Evolutionary conservation across 2,329 filamentous ascomycete genomes (phyloP).

Genomic region (Lojkania enalia): DNA sequence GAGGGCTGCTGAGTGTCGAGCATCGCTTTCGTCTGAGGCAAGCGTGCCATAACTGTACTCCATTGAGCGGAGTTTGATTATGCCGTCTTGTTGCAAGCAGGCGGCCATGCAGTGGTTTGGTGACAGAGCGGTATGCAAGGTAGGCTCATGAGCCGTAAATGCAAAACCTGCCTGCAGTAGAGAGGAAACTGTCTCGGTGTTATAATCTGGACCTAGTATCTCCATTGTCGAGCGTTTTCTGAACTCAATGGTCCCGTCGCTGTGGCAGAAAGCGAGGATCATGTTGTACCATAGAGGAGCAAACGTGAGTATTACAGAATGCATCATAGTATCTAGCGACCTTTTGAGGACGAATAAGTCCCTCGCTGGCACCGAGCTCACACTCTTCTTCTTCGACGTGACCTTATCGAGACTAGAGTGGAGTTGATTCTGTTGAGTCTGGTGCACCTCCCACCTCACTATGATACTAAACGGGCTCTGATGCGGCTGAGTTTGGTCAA

Average conservation of each 20-base stretch:
- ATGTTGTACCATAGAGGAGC: slow-evolving; percentile 71
- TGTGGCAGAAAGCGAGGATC: slow-evolving; percentile 71
- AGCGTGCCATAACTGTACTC: slow-evolving; percentile 44
- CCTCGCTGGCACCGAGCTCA: slow-evolving; percentile 37
- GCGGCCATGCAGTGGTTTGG: slow-evolving; percentile 53
- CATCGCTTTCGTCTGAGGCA: slow-evolving; percentile 31
- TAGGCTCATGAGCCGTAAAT: slow-evolving; percentile 67
- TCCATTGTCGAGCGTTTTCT: slow-evolving; percentile 75
- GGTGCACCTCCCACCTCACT: slow-evolving; percentile 77
- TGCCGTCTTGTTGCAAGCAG: slow-evolving; percentile 49
- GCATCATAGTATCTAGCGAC: slow-evolving; percentile 67
- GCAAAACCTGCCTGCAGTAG: slow-evolving; percentile 78
- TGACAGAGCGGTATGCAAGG: slow-evolving; percentile 51
- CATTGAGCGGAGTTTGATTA: slow-evolving; percentile 47
- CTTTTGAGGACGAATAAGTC: slow-evolving; percentile 53
- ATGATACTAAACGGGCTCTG: slow-evolving; percentile 73
- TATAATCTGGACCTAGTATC: slow-evolving; percentile 65
- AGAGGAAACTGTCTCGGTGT: slow-evolving; percentile 67
- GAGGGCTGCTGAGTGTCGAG: slow-evolving; percentile 43
- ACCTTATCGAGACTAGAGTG: slow-evolving; percentile 80
- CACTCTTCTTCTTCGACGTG: slow-evolving; percentile 64
- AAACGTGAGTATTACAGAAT: slow-evolving; percentile 72
- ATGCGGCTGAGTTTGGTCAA: slow-evolving; percentile 58
- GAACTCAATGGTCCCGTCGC: slow-evolving; percentile 80
- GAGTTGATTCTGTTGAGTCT: slow-evolving; percentile 63